Conservation (phyloP, 208 protist species). For the Novymonas esmeraldas region DNA sequence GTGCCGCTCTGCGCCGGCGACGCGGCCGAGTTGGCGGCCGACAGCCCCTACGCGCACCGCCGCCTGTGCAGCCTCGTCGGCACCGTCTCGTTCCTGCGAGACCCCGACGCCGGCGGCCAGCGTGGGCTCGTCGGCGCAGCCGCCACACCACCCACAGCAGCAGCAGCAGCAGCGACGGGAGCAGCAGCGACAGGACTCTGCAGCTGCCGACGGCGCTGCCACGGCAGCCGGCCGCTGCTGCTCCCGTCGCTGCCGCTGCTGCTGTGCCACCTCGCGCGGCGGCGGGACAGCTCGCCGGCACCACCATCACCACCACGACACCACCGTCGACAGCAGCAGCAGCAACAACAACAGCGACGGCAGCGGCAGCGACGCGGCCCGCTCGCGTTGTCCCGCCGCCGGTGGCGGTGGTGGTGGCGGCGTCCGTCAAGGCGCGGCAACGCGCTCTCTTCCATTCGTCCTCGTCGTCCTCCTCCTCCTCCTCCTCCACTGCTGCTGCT, state of each 20-base stretch:
- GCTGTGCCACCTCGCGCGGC: background rate
- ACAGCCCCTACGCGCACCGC: conserved; percentile 38
- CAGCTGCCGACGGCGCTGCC: too few relatives aligned
- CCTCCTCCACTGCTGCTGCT: conserved; percentile 5
- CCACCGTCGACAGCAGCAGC: background rate
- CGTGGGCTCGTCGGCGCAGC: background rate
- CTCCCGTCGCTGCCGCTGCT: background rate
- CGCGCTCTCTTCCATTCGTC: conserved; percentile 31
- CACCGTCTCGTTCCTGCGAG: conserved; percentile 49
- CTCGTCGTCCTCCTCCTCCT: conserved; percentile 19
- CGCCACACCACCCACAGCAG: background rate
- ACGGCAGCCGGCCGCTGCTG: background rate
- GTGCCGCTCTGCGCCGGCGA: conserved; percentile 26
- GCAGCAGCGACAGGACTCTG: too few relatives aligned
- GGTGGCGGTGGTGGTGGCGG: too few relatives aligned
- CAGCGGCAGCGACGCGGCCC: background rate
- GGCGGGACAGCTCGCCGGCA: background rate
- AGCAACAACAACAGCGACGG: background rate
- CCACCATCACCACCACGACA: background rate
- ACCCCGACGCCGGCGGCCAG: conserved; percentile 50
- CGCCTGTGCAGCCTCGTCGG: conserved; percentile 58
- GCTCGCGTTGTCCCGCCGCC: too few relatives aligned
- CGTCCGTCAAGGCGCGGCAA: conserved; percentile 9
- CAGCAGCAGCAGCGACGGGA: too few relatives aligned
- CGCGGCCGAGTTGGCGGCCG: conserved; percentile 26